Evolutionary conservation across 108 stramenopile species (phyloP), one percentile per base, ranked within the genome.

Genomic region (Conticribra weissflogii): DNA sequence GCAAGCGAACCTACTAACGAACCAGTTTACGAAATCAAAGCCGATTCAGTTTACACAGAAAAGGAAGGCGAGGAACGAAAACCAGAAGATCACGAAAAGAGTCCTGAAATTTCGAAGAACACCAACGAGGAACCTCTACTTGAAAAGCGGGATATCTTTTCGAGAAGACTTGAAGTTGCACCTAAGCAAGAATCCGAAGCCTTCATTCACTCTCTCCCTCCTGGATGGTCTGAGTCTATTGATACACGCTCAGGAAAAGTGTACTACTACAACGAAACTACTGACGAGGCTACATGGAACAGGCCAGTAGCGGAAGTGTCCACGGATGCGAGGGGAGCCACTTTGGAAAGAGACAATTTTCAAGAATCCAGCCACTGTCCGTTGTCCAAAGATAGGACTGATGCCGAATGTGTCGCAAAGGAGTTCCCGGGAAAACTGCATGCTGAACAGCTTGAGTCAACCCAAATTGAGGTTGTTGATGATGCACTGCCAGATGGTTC

Each of bases 161-260:
- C n/a, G n/a, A n/a, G n/a, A n/a, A n/a, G n/a, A n/a, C n/a, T n/a
- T n/a, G n/a, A n/a, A n/a, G n/a, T n/a, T n/a, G n/a, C n/a, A n/a
- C n/a, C n/a, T n/a, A n/a, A n/a, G n/a, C n/a, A 54, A 2, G 64
- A 18, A 66, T 33, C 21, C 5, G 56, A 67, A 47, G 36, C 45
- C 27, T 67, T 33, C 17, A 21, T 54, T 41, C 52, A 54, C 46
- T 41, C 64, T 1, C 69, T 84, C 1, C 83, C 83, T 2, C 48
- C 66, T 25, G 82, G 77, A 36, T 85, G 86, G 88, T 29, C 33
- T 12, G 36, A 41, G 12, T 5, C 36, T 9, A 12, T 41, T 41
- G 36, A 41, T 41, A 5, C 36, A 41, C 12, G 8, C 36, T 41
- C 36, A 41, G 36, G 36, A 5, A 5, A 12, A 5, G 5, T 12